Percentiles rank a stretch among this genome's conserved stretches.
Evolutionary conservation across 805 yeast species (phyloP).

Genomic region (Candida yuanshanica): DNA sequence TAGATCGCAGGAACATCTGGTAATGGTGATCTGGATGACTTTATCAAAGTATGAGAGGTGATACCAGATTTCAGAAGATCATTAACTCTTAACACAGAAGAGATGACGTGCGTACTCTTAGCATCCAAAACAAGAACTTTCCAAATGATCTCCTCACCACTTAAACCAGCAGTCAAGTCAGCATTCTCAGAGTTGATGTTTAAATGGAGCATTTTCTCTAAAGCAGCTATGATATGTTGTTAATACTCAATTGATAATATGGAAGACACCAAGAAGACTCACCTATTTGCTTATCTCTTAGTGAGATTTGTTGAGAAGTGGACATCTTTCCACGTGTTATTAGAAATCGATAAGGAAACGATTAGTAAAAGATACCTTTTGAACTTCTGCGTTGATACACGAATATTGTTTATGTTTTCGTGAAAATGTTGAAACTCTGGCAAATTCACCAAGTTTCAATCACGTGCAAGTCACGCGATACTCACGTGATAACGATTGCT

Average conservation of each 20-base stretch:
- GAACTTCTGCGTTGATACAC: no score
- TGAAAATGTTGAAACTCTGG: no score
- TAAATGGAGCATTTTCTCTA: conserved; percentile 82
- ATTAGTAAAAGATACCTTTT: background rate
- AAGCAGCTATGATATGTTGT: conserved; percentile 28
- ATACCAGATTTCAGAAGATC: conserved; percentile 88
- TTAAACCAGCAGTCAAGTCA: conserved; percentile 48
- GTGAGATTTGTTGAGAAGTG: conserved; percentile 19
- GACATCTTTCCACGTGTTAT: conserved; percentile 15
- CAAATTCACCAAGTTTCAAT: no score
- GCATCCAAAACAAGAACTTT: conserved; percentile 81
- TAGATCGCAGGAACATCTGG: conserved; percentile 95
- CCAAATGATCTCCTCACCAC: conserved; percentile 75
- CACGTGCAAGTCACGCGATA: no score
- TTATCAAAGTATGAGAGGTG: conserved; percentile 78
- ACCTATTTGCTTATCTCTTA: conserved; percentile 39
- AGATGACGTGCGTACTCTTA: conserved; percentile 76
- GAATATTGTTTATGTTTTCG: no score
- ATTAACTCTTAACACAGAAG: conserved; percentile 88
- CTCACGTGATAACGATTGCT: no score
- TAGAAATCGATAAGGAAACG: no score
- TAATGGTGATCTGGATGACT: conserved; percentile 68
- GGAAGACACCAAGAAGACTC: conserved; percentile 8
- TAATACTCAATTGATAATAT: conserved; percentile 1
- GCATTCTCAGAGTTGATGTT: conserved; percentile 54